These are phyloP conservation scores for Populus pruinosa DNA, from an alignment of 345 rosid species.

Conservation along the genomic window DNA sequence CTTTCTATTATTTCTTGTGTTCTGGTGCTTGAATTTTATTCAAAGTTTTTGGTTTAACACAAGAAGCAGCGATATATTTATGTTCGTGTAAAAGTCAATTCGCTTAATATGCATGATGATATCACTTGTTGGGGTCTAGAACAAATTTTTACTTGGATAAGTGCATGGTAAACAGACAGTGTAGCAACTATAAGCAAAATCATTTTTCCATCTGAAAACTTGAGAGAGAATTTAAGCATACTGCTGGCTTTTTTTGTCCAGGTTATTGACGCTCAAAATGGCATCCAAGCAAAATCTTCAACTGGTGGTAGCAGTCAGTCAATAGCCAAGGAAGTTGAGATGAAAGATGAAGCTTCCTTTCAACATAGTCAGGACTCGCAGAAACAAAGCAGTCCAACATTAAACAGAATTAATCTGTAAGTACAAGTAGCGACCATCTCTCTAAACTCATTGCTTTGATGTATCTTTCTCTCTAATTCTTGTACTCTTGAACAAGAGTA, in stretches of 20 bases:
- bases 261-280: conserved; percentile 32
- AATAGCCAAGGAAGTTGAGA: conserved; percentile 16
- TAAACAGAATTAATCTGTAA: conserved; percentile 77
- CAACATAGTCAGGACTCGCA: conserved; percentile 24
- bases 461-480: background rate
- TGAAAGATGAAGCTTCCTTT: conserved; percentile 26
- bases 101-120: background rate
- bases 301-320: conserved; percentile 7
- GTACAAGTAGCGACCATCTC: conserved; percentile 14
- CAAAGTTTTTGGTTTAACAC: background rate
- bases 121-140: too few relatives aligned
- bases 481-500: too few relatives aligned
- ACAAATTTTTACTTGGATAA: background rate
- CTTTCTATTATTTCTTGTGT: background rate
- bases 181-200: background rate
- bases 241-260: conserved; percentile 22
- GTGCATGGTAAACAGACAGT: background rate
- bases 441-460: background rate
- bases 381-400: conserved; percentile 42
- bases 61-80: background rate
- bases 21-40: background rate
- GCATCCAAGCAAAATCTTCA: conserved; percentile 6
- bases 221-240: background rate
- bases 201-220: background rate
- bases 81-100: background rate